Evolutionary conservation across 164 flowering plant species (phyloP), one percentile per base, ranked within the genome.

Genomic region (Sextonia rubra): DNA sequence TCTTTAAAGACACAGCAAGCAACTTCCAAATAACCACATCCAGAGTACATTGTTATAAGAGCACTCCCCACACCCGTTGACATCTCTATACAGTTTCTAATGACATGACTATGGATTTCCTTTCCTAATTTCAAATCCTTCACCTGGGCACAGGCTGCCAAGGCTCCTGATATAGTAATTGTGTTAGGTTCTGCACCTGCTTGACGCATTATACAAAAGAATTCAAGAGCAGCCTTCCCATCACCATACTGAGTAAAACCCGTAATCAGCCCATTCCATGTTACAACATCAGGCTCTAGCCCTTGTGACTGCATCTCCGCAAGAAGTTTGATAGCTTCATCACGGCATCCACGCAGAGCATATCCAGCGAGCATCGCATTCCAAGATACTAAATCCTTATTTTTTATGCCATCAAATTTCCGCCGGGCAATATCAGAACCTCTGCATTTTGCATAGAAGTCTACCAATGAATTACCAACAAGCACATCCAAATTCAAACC

Each of bases 231-330:
- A 17, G 76, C 66, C 71, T 76, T 68, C 25, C 82, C 79, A 25
- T 82, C 80, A 52, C 83, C 81, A 47, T 66, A 29, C 74, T 80
- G 75, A 7, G 79, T 77, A 72, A 20, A 82, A 55, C 85, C 85
- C 23, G 85, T 78, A 71, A 82, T 76, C 17, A 80, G 62, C 27
- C 85, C 85, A 60, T 82, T 82, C 85, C 85, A 82, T 23, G 81
- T 82, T 61, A 80, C 74, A 52, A 78, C 75, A 23, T 82, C 85
- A 14, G 80, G 66, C 49, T 76, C 70, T 65, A 82, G 69, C 18
- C 78, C 81, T 55, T 27, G 73, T 20, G 44, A 52, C 47, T 78
- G 67, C 83, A 82, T 80, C 71, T 74, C 83, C 55, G 26, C n/a
- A 11, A 82, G 78, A 49, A 82, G 85, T 63, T 78, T 55, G 72